phyloP scores from a whole-genome alignment of 192 early-diverging fungal species.

The Podila epicladia region DNA sequence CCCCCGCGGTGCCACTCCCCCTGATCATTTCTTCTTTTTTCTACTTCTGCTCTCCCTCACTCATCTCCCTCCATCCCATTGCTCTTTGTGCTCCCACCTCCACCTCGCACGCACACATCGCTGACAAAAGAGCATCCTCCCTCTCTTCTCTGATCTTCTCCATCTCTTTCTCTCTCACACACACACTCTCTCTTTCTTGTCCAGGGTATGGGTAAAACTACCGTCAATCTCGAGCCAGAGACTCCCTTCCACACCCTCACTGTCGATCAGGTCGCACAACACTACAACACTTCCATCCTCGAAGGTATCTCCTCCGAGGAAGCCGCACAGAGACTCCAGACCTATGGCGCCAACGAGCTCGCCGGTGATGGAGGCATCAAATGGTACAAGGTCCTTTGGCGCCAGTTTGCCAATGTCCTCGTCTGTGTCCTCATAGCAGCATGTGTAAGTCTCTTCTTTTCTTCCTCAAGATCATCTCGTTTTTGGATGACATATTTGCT shows the following conservation, averaged over 20 bases:
- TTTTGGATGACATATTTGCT: too few relatives aligned
- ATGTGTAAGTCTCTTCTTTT: conserved; percentile 15
- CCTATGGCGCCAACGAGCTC: conserved; percentile 69
- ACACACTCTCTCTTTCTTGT: too few relatives aligned
- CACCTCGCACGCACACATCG: too few relatives aligned
- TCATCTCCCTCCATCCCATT: too few relatives aligned
- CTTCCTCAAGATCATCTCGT: background rate
- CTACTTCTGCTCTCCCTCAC: too few relatives aligned
- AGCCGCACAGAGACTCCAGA: background rate
- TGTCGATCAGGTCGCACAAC: background rate
- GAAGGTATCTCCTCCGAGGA: conserved; percentile 10
- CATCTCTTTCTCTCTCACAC: too few relatives aligned
- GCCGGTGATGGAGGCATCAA: conserved; percentile 71
- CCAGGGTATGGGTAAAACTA: conserved; percentile 8
- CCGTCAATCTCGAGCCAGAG: conserved; percentile 9
- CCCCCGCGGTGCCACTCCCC: too few relatives aligned
- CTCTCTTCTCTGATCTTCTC: too few relatives aligned
- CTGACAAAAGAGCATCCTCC: too few relatives aligned
- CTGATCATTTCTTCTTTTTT: too few relatives aligned
- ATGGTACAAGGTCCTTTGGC: conserved; percentile 63
- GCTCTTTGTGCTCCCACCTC: too few relatives aligned
- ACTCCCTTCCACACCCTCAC: conserved; percentile 11
- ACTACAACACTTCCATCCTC: conserved; percentile 1
- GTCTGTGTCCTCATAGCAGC: conserved; percentile 71
- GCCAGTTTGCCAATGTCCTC: conserved; percentile 74